Evolutionary conservation across 2,329 filamentous ascomycete species (phyloP), one percentile per base, ranked within the genome.

Genomic region (Aspergillus viridinutans): DNA sequence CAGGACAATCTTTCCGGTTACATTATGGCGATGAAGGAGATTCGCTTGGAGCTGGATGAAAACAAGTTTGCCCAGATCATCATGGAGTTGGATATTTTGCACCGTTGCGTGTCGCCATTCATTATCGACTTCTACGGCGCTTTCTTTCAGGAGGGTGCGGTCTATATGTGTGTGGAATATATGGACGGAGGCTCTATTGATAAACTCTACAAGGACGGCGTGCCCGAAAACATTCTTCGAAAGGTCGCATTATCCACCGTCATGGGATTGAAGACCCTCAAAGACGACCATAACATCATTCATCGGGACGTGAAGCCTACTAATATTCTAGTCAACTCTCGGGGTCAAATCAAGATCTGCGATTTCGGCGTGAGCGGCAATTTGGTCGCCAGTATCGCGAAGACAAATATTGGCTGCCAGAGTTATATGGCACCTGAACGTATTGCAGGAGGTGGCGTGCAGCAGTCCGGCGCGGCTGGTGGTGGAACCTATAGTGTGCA

Each of bases 21-120:
- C 51, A 81, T 96, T 58, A 97, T 99, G 94, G 94, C 94, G 14
- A 99, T 99, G 94, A 99, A 99, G 74, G 94, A 99, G 75, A 95
- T 99, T 67, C 86, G 94, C 21, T 80, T 99, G 9, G 94, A 99
- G 74, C 81, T 99, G 53, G 94, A 99, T 69, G 94, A 99, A 73
- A 89, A 91, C 61, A 99, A 99, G 74, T 96, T 99, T 71, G 88
- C 90, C 6, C 92, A 93, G 40, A 99, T 99, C 69, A 89, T 97
- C 67, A 99, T 97, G 84, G 94, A 99, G 75, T 81, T 99, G 50
- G 91, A 99, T 68, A 93, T 99, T 61, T 80, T 99, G 2, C 94
- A 99, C 76, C 90, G 94, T 66, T 99, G 94, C 69, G 82, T 94
- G 3, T 97, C 92, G 1, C 93, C 94, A 0, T 96, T 93, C 74